Percentiles rank a stretch among this genome's conserved stretches.
Conservation (phyloP, 768 basidiomycete genomes). For the Rhodotorula kratochvilovae region DNA sequence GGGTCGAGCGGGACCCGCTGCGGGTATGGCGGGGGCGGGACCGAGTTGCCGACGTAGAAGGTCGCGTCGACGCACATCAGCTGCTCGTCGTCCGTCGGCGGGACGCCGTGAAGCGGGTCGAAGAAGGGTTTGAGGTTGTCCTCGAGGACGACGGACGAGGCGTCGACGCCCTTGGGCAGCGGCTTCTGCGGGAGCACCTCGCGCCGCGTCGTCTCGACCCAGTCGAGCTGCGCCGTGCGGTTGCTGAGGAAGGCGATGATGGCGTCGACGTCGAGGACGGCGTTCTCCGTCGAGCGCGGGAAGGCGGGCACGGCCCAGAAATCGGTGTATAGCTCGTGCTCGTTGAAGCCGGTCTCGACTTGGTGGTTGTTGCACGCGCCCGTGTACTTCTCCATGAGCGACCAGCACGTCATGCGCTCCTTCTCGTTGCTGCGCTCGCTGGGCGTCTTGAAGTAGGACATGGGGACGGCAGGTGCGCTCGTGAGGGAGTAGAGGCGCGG, state of each 20-base stretch:
- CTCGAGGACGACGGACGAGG: neutral
- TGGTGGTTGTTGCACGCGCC: neutral
- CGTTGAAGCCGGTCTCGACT: neutral
- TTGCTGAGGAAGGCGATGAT: neutral
- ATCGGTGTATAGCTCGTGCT: neutral
- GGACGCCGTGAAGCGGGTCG: neutral
- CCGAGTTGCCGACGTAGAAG: constrained; percentile 18
- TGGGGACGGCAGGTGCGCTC: neutral
- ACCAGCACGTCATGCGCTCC: neutral
- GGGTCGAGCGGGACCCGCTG: neutral
- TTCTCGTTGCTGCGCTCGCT: neutral
- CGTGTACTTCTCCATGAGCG: neutral
- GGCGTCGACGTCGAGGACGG: neutral
- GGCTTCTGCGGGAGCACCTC: neutral
- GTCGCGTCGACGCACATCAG: neutral
- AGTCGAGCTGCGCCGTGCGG: neutral
- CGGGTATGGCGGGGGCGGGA: constrained; percentile 1
- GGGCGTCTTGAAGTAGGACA: neutral
- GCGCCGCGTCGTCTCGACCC: neutral
- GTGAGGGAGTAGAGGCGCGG: neutral
- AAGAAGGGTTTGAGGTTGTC: neutral
- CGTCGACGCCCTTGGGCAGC: neutral
- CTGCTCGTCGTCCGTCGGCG: neutral
- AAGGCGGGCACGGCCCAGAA: neutral
- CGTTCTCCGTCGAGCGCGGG: neutral